Evolutionary conservation across 495 filamentous ascomycete genomes (phyloP).

Genomic region (Letharia columbiana): DNA sequence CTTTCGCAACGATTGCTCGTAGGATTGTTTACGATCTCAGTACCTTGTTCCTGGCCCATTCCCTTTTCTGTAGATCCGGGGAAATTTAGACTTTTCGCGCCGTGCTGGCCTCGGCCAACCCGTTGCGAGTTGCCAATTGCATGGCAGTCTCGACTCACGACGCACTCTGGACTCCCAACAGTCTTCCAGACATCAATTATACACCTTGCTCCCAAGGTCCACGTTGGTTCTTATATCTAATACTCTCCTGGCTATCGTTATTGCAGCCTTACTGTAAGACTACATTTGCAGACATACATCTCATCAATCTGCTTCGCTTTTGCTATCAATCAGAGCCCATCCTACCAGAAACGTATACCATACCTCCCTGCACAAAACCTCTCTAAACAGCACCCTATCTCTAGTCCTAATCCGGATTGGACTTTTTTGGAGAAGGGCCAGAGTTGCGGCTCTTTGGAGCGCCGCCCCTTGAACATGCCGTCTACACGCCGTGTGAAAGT

Average conservation of each 20-base stretch:
- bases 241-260: background rate
- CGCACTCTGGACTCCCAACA: background rate
- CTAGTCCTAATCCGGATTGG: background rate
- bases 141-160: background rate
- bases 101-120: background rate
- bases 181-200: background rate
- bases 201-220: background rate
- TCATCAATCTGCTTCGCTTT: background rate
- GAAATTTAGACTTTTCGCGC: background rate
- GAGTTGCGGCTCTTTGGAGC: background rate
- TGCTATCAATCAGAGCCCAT: background rate
- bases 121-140: background rate
- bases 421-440: background rate
- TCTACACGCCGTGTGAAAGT: conserved; percentile 59
- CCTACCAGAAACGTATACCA: background rate
- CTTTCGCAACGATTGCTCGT: background rate
- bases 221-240: background rate
- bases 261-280: background rate
- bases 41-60: conserved; percentile 4
- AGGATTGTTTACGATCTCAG: background rate
- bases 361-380: background rate
- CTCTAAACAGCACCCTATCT: background rate
- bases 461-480: conserved; percentile 44
- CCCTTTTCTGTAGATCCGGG: background rate
- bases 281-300: background rate